Conservation (phyloP, 2,329 filamentous ascomycete species). For the Microascus cirrosus region DNA sequence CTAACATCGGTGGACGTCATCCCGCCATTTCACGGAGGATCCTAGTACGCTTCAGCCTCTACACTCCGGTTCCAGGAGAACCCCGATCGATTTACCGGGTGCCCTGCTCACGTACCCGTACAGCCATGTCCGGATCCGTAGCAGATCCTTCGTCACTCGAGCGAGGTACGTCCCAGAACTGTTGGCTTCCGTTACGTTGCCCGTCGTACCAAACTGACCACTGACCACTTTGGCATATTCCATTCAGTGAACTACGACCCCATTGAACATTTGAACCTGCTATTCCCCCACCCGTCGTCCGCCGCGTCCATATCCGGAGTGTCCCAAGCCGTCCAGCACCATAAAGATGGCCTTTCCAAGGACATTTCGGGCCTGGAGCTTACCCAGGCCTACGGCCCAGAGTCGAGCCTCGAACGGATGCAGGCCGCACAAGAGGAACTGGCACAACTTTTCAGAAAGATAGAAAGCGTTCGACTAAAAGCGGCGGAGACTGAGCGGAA, state of each 20-base stretch:
- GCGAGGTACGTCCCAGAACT: slow-evolving; percentile 23
- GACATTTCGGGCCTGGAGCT: slow-evolving; percentile 65
- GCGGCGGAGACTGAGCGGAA: slow-evolving; percentile 88
- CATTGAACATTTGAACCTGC: slow-evolving; percentile 80
- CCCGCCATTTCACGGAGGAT: not conserved
- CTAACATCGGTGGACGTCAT: not conserved
- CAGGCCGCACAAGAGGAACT: slow-evolving; percentile 85
- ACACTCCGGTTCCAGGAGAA: not conserved
- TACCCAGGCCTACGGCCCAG: slow-evolving; percentile 73
- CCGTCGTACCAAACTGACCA: slow-evolving; percentile 9
- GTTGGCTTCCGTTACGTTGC: not conserved
- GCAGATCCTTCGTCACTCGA: slow-evolving; percentile 28
- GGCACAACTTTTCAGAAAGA: slow-evolving; percentile 82
- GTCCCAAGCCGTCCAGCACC: slow-evolving; percentile 58
- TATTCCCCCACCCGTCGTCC: slow-evolving; percentile 84
- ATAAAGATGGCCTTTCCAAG: slow-evolving; percentile 72
- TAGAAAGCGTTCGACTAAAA: slow-evolving; percentile 81
- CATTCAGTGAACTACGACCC: slow-evolving; percentile 69
- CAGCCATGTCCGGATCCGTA: slow-evolving; percentile 6
- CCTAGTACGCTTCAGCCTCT: not conserved
- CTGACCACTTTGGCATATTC: not conserved
- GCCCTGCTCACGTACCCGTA: not conserved
- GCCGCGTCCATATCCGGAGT: slow-evolving; percentile 67
- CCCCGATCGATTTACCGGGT: not conserved
- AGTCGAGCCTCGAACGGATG: slow-evolving; percentile 83